phyloP scores from a whole-genome alignment of 768 basidiomycete species.

The Suillus tomentosus region DNA sequence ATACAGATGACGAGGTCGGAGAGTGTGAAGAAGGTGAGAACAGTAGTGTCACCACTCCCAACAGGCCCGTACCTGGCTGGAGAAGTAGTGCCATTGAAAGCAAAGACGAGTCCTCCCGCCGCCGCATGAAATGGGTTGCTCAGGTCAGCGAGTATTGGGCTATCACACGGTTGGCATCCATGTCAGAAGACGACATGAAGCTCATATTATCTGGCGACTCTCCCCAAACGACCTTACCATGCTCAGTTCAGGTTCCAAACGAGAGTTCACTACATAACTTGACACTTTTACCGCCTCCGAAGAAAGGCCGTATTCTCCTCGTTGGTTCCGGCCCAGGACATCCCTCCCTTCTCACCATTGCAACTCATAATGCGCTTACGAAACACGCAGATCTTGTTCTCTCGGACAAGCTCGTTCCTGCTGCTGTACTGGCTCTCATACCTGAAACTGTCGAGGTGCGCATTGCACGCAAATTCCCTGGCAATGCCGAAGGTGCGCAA shows the following conservation, averaged over 20 bases:
- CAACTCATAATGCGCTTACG: constrained; percentile 80
- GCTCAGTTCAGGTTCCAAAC: constrained; percentile 30
- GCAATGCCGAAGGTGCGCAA: constrained; percentile 95
- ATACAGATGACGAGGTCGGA: constrained; percentile 20
- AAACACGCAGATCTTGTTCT: constrained; percentile 83
- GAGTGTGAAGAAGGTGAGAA: constrained; percentile 57
- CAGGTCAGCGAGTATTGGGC: constrained; percentile 98
- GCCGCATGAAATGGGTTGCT: constrained; percentile 90
- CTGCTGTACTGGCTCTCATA: constrained; percentile 82
- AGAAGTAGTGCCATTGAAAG: constrained; percentile 35
- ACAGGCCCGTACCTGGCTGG: constrained; percentile 65
- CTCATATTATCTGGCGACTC: constrained; percentile 42
- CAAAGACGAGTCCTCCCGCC: constrained; percentile 47
- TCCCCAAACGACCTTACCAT: neutral
- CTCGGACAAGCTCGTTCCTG: constrained; percentile 95
- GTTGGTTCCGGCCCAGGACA: constrained; percentile 97
- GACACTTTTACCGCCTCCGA: constrained; percentile 19
- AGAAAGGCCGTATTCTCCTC: constrained; percentile 75
- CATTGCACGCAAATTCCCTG: constrained; percentile 97
- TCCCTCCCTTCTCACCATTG: constrained; percentile 86
- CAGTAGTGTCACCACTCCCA: constrained; percentile 57
- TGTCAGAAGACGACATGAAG: constrained; percentile 70
- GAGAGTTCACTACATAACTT: constrained; percentile 35
- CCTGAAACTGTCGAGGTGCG: constrained; percentile 71
- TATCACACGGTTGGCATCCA: constrained; percentile 67